These are phyloP conservation scores for Wickerhamiella musiphila DNA, from an alignment of 805 yeast species.

Conservation along the genomic window DNA sequence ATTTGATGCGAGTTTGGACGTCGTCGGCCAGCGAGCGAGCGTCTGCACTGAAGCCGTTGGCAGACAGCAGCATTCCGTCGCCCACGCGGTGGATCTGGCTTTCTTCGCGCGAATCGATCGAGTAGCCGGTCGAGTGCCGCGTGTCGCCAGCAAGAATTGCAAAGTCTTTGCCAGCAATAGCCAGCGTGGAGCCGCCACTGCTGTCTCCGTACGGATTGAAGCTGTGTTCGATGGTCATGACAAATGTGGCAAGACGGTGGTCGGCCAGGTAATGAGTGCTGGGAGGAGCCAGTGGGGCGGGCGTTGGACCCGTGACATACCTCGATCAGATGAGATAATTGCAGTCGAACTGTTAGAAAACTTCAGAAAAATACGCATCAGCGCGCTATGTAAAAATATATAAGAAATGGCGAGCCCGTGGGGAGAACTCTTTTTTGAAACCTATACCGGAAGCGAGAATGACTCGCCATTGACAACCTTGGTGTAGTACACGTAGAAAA, in stretches of 20 bases:
- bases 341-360: neutral
- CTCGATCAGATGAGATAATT: no score
- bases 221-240: conserved; percentile 5
- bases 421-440: neutral
- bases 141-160: conserved; percentile 97
- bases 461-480: conserved; percentile 62
- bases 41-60: conserved; percentile 95
- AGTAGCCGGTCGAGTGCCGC: conserved; percentile 88
- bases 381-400: neutral
- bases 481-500: conserved; percentile 78
- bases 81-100: conserved; percentile 83
- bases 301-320: neutral
- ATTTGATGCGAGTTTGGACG: conserved; percentile 34
- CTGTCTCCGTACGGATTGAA: conserved; percentile 20
- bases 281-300: neutral
- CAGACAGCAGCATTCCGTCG: conserved; percentile 70
- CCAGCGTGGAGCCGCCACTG: conserved; percentile 93
- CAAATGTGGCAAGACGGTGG: neutral
- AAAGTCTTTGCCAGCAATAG: conserved; percentile 95
- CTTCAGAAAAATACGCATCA: neutral
- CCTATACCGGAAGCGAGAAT: conserved; percentile 43
- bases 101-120: conserved; percentile 81
- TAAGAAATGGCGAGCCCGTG: no score
- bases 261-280: neutral
- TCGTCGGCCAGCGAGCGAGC: conserved; percentile 69